phyloP scores from a whole-genome alignment of 495 filamentous ascomycete genomes.

The Hypoxylon cercidicola region DNA sequence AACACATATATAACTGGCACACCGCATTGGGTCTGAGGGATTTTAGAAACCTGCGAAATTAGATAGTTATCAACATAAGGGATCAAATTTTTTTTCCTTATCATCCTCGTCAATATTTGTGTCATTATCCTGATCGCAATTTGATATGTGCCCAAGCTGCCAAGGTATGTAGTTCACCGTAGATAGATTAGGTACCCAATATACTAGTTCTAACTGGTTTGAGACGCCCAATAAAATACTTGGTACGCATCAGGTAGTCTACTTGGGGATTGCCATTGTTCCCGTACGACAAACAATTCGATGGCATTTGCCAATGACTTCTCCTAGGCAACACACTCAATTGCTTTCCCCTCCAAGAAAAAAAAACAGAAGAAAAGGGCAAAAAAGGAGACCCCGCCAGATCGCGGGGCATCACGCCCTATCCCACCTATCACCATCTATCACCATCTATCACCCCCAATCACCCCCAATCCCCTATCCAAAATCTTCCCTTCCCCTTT shows the following conservation, averaged over 20 bases:
- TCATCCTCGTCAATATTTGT: conserved; percentile 16
- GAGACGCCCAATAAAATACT: conserved; percentile 25
- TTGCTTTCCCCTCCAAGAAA: conserved; percentile 28
- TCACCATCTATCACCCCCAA: conserved; percentile 15
- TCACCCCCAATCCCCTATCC: not conserved
- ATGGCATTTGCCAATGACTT: conserved; percentile 39
- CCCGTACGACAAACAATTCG: conserved; percentile 38
- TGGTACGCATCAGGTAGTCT: conserved; percentile 19
- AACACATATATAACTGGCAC: conserved; percentile 16
- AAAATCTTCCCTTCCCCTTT: conserved; percentile 21
- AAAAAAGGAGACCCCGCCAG: conserved; percentile 24
- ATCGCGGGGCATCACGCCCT: conserved; percentile 30
- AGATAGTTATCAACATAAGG: conserved; percentile 2
- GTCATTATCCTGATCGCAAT: not conserved
- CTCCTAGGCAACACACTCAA: conserved; percentile 22
- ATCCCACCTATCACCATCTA: conserved; percentile 9
- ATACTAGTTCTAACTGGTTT: conserved; percentile 10
- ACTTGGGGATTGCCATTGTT: conserved; percentile 17
- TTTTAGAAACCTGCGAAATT: conserved; percentile 8
- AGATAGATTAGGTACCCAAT: conserved; percentile 16
- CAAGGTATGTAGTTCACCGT: conserved; percentile 12
- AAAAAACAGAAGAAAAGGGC: conserved; percentile 14
- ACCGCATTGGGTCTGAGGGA: conserved; percentile 20
- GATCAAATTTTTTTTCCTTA: conserved; percentile 9
- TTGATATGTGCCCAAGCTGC: not conserved